Evolutionary conservation across 208 protist species (phyloP).

Genomic region (Acanthamoeba culbertsoni): DNA sequence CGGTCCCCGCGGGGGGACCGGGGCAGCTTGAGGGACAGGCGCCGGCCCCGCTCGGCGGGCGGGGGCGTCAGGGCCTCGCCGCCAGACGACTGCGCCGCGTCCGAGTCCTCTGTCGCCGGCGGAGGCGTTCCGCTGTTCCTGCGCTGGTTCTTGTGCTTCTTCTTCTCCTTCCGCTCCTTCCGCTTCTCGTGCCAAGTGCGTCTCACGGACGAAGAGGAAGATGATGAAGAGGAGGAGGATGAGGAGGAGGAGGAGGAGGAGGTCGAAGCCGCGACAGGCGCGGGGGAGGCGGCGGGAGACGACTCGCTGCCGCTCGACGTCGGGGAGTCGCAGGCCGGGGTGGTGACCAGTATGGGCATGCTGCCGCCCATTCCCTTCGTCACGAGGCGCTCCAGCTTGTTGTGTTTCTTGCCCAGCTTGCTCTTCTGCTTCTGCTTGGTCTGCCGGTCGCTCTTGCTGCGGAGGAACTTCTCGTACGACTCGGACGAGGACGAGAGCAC

Average conservation of each 20-base stretch:
- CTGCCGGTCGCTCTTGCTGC: background rate
- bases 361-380: background rate
- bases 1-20: background rate
- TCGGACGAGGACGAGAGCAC: background rate
- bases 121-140: background rate
- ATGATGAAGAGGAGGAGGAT: background rate
- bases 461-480: conserved; percentile 35
- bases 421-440: background rate
- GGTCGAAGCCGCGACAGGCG: background rate
- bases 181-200: background rate
- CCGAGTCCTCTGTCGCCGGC: background rate
- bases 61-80: background rate
- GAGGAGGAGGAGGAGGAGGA: background rate
- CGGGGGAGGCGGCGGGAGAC: background rate
- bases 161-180: conserved; percentile 19
- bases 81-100: background rate
- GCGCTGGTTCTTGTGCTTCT: background rate
- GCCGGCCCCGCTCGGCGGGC: background rate
- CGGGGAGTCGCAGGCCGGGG: background rate
- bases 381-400: background rate
- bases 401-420: background rate
- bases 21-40: background rate
- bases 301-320: background rate
- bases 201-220: background rate
- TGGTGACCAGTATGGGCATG: background rate